Percentiles rank a stretch among this genome's conserved stretches.
These are phyloP conservation scores for Pleomassaria siparia DNA, from an alignment of 2,329 filamentous ascomycete genomes.

Conservation along the genomic window DNA sequence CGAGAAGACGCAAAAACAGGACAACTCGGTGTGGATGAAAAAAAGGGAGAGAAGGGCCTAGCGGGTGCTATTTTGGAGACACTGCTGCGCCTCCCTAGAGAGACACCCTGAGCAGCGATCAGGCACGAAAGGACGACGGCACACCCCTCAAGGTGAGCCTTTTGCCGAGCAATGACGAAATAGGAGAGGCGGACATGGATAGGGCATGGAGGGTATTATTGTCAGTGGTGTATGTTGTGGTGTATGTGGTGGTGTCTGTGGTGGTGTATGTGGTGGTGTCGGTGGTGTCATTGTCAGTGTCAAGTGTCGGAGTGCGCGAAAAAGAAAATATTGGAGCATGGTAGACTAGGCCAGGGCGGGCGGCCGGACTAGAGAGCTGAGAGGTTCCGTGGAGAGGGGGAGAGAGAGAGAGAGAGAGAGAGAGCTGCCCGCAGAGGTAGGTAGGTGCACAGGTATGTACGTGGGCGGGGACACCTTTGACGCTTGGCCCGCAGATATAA, in stretches of 20 bases:
- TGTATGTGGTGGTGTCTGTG: conserved; percentile 13
- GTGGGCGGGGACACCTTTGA: conserved; percentile 26
- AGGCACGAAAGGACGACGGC: no score
- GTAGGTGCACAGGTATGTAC: no score
- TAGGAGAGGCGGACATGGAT: conserved; percentile 16
- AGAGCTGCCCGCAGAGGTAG: no score
- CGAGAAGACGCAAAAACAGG: not conserved
- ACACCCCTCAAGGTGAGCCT: conserved; percentile 17
- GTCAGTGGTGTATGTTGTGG: conserved; percentile 5
- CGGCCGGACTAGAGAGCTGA: conserved; percentile 32
- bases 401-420: no score
- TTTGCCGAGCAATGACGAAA: conserved; percentile 30
- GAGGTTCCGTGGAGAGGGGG: conserved; percentile 23
- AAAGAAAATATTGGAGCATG: conserved; percentile 25
- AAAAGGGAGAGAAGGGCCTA: conserved; percentile 13
- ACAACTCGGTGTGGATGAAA: conserved; percentile 9
- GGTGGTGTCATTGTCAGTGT: conserved; percentile 14
- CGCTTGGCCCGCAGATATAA: conserved; percentile 37
- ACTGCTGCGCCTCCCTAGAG: conserved; percentile 37
- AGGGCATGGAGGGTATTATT: conserved; percentile 3
- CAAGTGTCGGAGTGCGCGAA: conserved; percentile 13
- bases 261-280: no score
- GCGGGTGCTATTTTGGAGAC: conserved; percentile 37
- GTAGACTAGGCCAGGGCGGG: conserved; percentile 22
- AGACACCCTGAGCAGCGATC: conserved; percentile 32